phyloP scores from a whole-genome alignment of 2,329 filamentous ascomycete genomes.

The Didymella pinodella region DNA sequence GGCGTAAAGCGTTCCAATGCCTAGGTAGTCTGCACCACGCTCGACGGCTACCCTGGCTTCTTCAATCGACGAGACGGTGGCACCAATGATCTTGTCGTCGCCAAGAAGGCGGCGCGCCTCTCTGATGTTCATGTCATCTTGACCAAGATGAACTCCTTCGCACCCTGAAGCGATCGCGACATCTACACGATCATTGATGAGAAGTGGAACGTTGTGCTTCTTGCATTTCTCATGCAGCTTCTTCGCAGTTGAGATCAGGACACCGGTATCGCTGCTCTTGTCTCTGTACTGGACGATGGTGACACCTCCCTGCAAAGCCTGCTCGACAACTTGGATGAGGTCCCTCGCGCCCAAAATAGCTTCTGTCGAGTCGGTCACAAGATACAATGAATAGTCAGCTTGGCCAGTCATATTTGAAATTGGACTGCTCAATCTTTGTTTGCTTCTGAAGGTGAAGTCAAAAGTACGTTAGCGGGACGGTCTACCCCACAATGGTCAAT shows the following conservation, averaged over 20 bases:
- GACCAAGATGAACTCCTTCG: constrained; percentile 92
- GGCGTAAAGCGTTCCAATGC: constrained; percentile 87
- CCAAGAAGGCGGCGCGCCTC: constrained; percentile 78
- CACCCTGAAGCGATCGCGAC: constrained; percentile 85
- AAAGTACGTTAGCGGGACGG: constrained; percentile 5
- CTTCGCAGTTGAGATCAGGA: constrained; percentile 73
- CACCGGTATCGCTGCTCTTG: constrained; percentile 78
- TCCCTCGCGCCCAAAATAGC: constrained; percentile 77
- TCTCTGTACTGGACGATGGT: constrained; percentile 91
- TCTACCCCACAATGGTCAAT: constrained; percentile 15
- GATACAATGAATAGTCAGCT: constrained; percentile 82
- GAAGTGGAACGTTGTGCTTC: constrained; percentile 74
- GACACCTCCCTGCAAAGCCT: constrained; percentile 77
- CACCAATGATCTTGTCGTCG: constrained; percentile 81
- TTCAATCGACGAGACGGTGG: constrained; percentile 77
- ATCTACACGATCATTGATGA: constrained; percentile 94
- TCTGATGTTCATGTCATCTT: constrained; percentile 82
- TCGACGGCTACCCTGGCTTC: constrained; percentile 77
- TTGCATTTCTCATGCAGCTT: constrained; percentile 75
- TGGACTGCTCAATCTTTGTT: constrained; percentile 1
- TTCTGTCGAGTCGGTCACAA: constrained; percentile 93
- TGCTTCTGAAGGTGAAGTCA: background rate
- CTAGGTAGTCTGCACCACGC: constrained; percentile 87
- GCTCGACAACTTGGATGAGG: constrained; percentile 76
- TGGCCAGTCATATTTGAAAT: constrained; percentile 51